Evolutionary conservation across 495 filamentous ascomycete genomes (phyloP).

Genomic region (Cryomyces minteri): DNA sequence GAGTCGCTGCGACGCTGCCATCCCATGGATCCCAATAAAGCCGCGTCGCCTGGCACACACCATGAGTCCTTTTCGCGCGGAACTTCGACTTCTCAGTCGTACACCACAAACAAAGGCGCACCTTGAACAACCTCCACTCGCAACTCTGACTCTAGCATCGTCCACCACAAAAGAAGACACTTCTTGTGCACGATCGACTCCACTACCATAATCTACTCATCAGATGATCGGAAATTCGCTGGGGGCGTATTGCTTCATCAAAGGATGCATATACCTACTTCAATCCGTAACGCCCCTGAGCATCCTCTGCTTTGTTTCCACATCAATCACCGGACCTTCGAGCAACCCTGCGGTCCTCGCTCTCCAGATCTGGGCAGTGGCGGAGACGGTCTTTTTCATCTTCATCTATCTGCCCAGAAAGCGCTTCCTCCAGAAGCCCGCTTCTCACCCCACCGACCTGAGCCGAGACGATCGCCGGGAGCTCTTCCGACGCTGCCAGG

Average conservation of each 20-base stretch:
- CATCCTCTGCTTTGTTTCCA: neutral
- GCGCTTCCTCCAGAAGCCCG: constrained; percentile 27
- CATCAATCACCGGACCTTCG: neutral
- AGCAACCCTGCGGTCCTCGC: neutral
- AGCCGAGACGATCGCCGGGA: constrained; percentile 21
- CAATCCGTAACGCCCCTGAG: neutral
- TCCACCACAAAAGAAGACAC: no score
- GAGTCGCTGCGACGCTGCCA: no score
- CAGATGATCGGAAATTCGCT: neutral
- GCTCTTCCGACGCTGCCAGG: constrained; percentile 35
- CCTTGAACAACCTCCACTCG: no score
- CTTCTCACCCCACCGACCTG: constrained; percentile 31
- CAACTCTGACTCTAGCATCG: no score
- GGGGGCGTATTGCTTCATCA: neutral
- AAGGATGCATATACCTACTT: neutral
- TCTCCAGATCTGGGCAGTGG: constrained; percentile 18
- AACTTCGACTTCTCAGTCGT: no score
- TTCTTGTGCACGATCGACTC: no score
- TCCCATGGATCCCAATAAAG: no score
- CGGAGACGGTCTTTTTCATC: constrained; percentile 34
- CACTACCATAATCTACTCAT: no score
- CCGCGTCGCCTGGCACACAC: no score
- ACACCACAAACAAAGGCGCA: no score
- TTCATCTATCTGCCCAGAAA: constrained; percentile 36
- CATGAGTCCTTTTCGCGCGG: no score